phyloP scores from a whole-genome alignment of 140 eudicot species.

The Bidens hawaiensis region DNA sequence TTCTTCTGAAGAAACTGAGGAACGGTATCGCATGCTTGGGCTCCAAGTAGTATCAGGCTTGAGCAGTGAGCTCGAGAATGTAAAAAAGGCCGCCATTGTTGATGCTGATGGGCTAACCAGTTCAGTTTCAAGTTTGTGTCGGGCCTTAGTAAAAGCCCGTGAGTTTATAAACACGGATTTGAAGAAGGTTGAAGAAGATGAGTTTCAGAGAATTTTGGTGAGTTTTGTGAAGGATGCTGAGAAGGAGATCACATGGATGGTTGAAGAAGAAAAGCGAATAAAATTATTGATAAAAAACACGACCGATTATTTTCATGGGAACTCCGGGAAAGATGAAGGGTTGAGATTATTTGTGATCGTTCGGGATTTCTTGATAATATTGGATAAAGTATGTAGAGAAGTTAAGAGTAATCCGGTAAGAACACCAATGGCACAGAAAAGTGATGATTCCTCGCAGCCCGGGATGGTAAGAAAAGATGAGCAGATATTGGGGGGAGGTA shows the following conservation, averaged over 20 bases:
- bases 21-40: slow-evolving; percentile 64
- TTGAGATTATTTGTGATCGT: slow-evolving; percentile 75
- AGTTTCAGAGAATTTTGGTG: slow-evolving; percentile 49
- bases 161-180: slow-evolving; percentile 58
- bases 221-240: slow-evolving; percentile 67
- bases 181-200: slow-evolving; percentile 48
- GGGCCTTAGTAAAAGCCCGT: slow-evolving; percentile 45
- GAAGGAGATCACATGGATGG: slow-evolving; percentile 57
- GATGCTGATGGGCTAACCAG: slow-evolving; percentile 77
- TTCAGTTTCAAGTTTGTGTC: slow-evolving; percentile 53
- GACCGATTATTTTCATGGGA: slow-evolving; percentile 89
- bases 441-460: slow-evolving; percentile 7
- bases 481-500: slow-evolving; percentile 15
- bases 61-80: slow-evolving; percentile 64
- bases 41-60: slow-evolving; percentile 78
- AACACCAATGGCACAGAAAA: slow-evolving; percentile 22
- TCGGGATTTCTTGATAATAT: slow-evolving; percentile 72
- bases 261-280: slow-evolving; percentile 81
- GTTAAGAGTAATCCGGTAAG: slow-evolving; percentile 47
- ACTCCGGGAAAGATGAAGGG: slow-evolving; percentile 84
- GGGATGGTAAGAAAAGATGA: slow-evolving; percentile 15
- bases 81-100: slow-evolving; percentile 70
- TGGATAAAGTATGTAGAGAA: slow-evolving; percentile 75
- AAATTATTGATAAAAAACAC: slow-evolving; percentile 72
- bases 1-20: slow-evolving; percentile 55